phyloP scores from a whole-genome alignment of 352 stramenopile genomes.

The Globisporangium perplexum region DNA sequence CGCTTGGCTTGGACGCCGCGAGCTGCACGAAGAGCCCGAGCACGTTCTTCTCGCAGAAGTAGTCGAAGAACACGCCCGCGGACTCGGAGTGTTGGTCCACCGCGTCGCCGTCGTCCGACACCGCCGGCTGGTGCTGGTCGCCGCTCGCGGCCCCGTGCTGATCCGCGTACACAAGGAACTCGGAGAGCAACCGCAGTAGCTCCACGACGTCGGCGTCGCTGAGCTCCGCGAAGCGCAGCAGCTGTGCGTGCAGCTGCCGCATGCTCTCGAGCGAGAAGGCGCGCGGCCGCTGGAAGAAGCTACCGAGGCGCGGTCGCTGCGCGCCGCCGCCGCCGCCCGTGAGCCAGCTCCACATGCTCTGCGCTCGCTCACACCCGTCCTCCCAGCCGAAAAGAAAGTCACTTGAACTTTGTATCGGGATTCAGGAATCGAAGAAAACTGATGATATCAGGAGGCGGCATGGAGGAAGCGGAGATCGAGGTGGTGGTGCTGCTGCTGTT shows the following conservation, averaged over 20 bases:
- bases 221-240: conserved; percentile 46
- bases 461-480: no score
- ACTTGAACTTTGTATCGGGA: no score
- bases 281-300: conserved; percentile 19
- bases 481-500: no score
- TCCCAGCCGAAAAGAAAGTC: no score
- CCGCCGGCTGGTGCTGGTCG: conserved; percentile 5
- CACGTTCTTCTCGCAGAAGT: conserved; percentile 97
- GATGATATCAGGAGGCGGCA: no score
- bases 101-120: neutral
- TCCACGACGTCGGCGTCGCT: conserved; percentile 76
- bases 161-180: conserved; percentile 88
- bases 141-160: conserved; percentile 37
- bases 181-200: conserved; percentile 68
- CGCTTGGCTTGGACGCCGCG: conserved; percentile 38
- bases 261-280: conserved; percentile 71
- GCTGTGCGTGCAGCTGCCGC: conserved; percentile 68
- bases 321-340: conserved; percentile 15
- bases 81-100: conserved; percentile 18
- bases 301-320: conserved; percentile 10
- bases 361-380: no score
- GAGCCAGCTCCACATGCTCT: conserved; percentile 38
- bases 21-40: conserved; percentile 88
- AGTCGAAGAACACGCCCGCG: conserved; percentile 89
- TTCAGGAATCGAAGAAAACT: no score